Percentiles rank a stretch among this genome's conserved stretches.
Evolutionary conservation across 78 protist species (phyloP).

Genomic region (Polysphondylium violaceum): DNA sequence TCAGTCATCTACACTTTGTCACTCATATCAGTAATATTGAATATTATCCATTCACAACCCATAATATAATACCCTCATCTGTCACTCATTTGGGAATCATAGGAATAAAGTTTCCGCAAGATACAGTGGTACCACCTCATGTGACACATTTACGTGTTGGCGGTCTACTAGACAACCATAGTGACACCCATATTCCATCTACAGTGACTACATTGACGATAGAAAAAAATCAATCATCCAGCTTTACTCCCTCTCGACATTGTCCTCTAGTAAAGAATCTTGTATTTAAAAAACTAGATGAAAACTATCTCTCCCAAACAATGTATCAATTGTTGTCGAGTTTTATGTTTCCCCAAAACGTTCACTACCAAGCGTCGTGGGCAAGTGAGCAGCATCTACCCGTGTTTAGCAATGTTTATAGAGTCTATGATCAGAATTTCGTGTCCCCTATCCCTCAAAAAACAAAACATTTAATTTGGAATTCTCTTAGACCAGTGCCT

Average conservation of each 20-base stretch:
- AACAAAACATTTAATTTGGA: neutral
- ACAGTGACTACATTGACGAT: neutral
- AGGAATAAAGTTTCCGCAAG: too few species aligned
- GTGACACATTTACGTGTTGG: neutral
- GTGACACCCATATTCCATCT: neutral
- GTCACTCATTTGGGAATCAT: neutral
- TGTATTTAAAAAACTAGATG: too few species aligned
- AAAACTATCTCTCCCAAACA: too few species aligned
- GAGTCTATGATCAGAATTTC: neutral
- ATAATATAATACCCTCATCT: neutral
- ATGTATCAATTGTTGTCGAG: neutral
- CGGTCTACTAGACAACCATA: neutral
- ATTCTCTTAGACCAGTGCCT: neutral
- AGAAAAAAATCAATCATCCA: too few species aligned
- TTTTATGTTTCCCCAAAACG: neutral
- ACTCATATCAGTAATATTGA: neutral
- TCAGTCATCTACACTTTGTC: neutral
- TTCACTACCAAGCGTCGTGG: neutral
- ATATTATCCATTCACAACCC: neutral
- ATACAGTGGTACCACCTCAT: neutral
- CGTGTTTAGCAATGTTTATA: neutral
- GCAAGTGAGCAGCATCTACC: neutral
- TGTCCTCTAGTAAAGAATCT: too few species aligned
- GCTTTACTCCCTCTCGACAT: too few species aligned
- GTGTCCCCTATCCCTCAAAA: neutral